Percentiles rank a stretch among this genome's conserved stretches.
Evolutionary conservation across 495 filamentous ascomycete species (phyloP).

Genomic region (Xylaria cubensis): DNA sequence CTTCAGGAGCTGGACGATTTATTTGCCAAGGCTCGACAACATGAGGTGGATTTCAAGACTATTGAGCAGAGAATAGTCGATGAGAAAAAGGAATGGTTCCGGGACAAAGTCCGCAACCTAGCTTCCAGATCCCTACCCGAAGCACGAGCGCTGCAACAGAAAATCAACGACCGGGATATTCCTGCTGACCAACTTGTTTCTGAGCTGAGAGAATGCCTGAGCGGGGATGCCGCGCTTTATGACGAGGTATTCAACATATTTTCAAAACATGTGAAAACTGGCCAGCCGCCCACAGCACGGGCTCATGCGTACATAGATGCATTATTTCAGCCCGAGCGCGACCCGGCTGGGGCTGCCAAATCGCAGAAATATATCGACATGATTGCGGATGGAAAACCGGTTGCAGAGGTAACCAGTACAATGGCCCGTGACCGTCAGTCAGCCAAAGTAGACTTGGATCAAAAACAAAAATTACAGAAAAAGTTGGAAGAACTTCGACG

Average conservation of each 20-base stretch:
- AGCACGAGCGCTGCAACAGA: constrained; percentile 36
- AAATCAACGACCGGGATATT: constrained; percentile 37
- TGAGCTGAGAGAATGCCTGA: constrained; percentile 36
- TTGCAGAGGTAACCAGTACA: constrained; percentile 47
- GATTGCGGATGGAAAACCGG: constrained; percentile 40
- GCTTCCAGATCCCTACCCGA: constrained; percentile 33
- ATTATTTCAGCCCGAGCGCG: constrained; percentile 42
- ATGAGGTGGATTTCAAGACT: constrained; percentile 43
- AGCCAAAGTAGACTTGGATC: constrained; percentile 38
- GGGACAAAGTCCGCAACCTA: constrained; percentile 42
- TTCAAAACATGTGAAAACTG: constrained; percentile 36
- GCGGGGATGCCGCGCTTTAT: constrained; percentile 33
- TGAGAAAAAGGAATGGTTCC: constrained; percentile 53
- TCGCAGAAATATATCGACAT: constrained; percentile 51
- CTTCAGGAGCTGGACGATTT: constrained; percentile 49
- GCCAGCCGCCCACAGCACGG: constrained; percentile 33
- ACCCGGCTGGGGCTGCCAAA: constrained; percentile 30
- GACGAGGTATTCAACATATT: constrained; percentile 37
- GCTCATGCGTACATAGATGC: constrained; percentile 43
- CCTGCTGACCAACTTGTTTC: constrained; percentile 36
- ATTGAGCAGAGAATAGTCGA: constrained; percentile 51
- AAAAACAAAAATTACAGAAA: constrained; percentile 44
- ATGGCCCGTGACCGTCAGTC: constrained; percentile 48
- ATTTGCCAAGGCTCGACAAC: constrained; percentile 46
- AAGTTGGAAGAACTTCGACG: constrained; percentile 51